Base-by-base conservation (phyloP, 116 monocot species). In the Posidonia oceanica region DNA sequence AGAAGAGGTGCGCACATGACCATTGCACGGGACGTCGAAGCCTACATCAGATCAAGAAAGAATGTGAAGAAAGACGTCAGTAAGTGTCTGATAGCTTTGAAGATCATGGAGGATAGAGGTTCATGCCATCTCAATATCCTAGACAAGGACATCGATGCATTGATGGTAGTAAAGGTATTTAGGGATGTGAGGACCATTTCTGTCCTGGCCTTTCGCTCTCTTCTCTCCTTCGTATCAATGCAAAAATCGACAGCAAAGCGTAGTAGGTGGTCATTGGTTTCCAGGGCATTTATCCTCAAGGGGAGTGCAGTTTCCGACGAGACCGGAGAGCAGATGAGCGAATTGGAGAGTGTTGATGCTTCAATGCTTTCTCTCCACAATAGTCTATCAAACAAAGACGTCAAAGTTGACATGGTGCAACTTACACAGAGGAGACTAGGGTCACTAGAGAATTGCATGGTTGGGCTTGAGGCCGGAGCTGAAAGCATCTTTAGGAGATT, bases 401-500 rank as follows among this genome's bases (percentile, higher is more conserved):
- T 48, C 21, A 16, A 14, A 1, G 22, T 48, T 22, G 20, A 54
- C 14, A 13, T 12, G 53, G 67, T 54, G 54, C 16, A 56, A 15
- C 11, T 39, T 55, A 64, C 48, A 6, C 69, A 70, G 58, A 74
- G 36, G 23, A 55, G 67, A 42, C 22, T 79, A 41, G 44, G 22
- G 21, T 17, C 14, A 8, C 14, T 64, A 63, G 69, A 69, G 38
- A 44, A 3, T 6, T 62, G 42, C 55, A 17, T 79, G 14, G 58
- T 29, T 5, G 54, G 52, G 2, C 37, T 79, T 29, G 79, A 79
- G 14, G 21, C 36, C 14, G 79, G 56, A 63, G 15, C 52, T 5
- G 59, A 79, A 16, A 41, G 17, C 23, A 22, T 74, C 22, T 79
- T 42, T 36, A 68, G 64, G 44, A 39, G 63, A 69, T 23, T 79